Evolutionary conservation across 2,329 filamentous ascomycete genomes (phyloP).

Genomic region (Akanthomyces uredinophilus): DNA sequence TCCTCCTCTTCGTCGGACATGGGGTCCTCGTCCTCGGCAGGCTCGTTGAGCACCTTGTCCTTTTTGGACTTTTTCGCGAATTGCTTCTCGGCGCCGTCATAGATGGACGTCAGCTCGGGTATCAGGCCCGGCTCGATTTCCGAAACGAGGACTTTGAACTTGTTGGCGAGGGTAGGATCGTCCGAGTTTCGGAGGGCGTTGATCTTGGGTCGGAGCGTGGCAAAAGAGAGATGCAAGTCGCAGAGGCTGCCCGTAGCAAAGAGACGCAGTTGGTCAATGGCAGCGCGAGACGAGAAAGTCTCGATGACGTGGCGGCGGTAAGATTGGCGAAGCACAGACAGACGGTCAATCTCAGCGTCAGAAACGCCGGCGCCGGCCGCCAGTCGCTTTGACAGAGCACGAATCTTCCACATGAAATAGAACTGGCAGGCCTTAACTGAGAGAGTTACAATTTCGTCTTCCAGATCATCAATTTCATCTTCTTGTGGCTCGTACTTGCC

Average conservation of each 20-base stretch:
- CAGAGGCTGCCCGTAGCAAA: conserved; percentile 71
- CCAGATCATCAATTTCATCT: conserved; percentile 66
- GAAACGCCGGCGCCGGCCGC: conserved; percentile 51
- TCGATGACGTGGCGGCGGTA: conserved; percentile 62
- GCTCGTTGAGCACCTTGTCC: conserved; percentile 51
- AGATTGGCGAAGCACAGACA: conserved; percentile 50
- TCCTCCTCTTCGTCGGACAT: conserved; percentile 57
- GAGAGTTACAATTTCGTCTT: conserved; percentile 72
- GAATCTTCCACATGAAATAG: conserved; percentile 94
- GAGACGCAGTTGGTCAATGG: conserved; percentile 73
- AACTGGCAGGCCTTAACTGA: conserved; percentile 74
- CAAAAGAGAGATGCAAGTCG: conserved; percentile 77
- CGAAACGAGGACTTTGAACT: conserved; percentile 49
- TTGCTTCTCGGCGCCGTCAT: conserved; percentile 68
- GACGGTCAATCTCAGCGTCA: conserved; percentile 53
- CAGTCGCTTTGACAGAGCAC: conserved; percentile 51
- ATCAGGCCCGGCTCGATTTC: conserved; percentile 60
- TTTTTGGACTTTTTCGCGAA: conserved; percentile 67
- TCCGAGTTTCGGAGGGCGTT: conserved; percentile 33
- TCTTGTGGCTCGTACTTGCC: conserved; percentile 66
- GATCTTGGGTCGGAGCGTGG: conserved; percentile 58
- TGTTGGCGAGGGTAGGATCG: conserved; percentile 24
- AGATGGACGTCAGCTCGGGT: conserved; percentile 69
- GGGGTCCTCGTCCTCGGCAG: conserved; percentile 68
- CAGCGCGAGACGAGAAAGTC: conserved; percentile 60